These are phyloP conservation scores for Jasminum sambac DNA, from an alignment of 257 asterid species.

Conservation along the genomic window DNA sequence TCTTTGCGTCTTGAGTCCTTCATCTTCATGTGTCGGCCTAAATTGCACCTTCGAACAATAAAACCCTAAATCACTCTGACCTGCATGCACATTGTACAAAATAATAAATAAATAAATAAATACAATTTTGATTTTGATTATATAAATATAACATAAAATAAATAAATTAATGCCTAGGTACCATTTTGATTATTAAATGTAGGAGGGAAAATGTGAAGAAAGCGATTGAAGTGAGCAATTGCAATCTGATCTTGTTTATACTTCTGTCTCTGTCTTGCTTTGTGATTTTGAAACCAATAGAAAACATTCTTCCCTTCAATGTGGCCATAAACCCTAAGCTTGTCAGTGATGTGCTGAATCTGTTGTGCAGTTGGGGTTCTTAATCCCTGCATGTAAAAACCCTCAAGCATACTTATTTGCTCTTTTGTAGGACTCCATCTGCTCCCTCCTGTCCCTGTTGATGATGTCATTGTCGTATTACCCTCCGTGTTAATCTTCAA, in stretches of 20 bases:
- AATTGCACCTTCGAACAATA: constrained; percentile 45
- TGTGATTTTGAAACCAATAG: constrained; percentile 92
- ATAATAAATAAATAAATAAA: background rate
- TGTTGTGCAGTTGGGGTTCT: constrained; percentile 84
- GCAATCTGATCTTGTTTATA: constrained; percentile 48
- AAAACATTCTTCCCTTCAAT: constrained; percentile 90
- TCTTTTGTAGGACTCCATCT: constrained; percentile 94
- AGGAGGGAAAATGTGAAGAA: constrained; percentile 35
- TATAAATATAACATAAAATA: too few species aligned
- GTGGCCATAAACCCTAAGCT: constrained; percentile 66
- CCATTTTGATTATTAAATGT: constrained; percentile 50
- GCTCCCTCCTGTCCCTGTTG: constrained; percentile 32
- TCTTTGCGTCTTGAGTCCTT: too few species aligned
- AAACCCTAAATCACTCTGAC: constrained; percentile 34
- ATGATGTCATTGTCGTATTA: background rate
- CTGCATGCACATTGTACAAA: constrained; percentile 30
- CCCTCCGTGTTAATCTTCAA: too few species aligned
- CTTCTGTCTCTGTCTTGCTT: constrained; percentile 93
- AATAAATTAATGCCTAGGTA: constrained; percentile 8
- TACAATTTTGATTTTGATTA: too few species aligned
- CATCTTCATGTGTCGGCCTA: constrained; percentile 18
- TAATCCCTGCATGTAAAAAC: constrained; percentile 64
- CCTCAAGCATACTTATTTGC: constrained; percentile 75
- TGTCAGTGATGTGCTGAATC: constrained; percentile 65
- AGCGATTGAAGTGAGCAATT: constrained; percentile 45